Evolutionary conservation across 2,329 filamentous ascomycete species (phyloP).

Genomic region (Stagonosporopsis tanaceti): DNA sequence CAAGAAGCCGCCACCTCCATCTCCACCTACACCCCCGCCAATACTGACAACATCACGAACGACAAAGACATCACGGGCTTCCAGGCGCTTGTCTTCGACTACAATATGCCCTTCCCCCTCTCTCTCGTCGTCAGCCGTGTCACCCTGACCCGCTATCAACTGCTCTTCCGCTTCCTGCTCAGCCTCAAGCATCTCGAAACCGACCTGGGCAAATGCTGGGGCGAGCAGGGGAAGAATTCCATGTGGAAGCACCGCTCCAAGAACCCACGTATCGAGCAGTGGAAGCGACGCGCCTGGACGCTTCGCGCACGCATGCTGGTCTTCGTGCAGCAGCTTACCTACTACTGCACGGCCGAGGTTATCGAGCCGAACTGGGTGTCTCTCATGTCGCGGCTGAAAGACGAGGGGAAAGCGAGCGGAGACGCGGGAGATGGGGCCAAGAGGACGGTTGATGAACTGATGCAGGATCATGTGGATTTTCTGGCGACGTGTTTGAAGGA

Average conservation of each 20-base stretch:
- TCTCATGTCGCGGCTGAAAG: constrained; percentile 84
- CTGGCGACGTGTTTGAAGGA: constrained; percentile 97
- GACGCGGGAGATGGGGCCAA: constrained; percentile 58
- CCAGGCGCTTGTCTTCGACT: constrained; percentile 92
- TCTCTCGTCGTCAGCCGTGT: constrained; percentile 95
- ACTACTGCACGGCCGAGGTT: constrained; percentile 96
- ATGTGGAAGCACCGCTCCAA: constrained; percentile 85
- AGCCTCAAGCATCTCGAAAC: constrained; percentile 90
- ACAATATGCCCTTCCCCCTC: constrained; percentile 91
- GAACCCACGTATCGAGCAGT: constrained; percentile 78
- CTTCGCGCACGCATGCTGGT: constrained; percentile 92
- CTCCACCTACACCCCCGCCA: constrained; percentile 75
- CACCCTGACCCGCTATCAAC: constrained; percentile 95
- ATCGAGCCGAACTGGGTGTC: constrained; percentile 97
- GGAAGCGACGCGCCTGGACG: constrained; percentile 93
- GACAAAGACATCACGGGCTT: constrained; percentile 90
- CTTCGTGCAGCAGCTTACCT: constrained; percentile 94
- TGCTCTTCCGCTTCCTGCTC: constrained; percentile 92
- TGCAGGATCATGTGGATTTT: constrained; percentile 99
- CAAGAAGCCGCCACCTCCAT: constrained; percentile 72
- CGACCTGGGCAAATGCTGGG: constrained; percentile 86
- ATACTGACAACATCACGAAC: constrained; percentile 66
- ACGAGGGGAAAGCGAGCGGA: constrained; percentile 52
- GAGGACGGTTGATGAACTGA: constrained; percentile 92
- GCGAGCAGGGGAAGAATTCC: constrained; percentile 81